Base-by-base conservation (phyloP, 2,329 filamentous ascomycete genomes). In the Endocalyx cinctus region DNA sequence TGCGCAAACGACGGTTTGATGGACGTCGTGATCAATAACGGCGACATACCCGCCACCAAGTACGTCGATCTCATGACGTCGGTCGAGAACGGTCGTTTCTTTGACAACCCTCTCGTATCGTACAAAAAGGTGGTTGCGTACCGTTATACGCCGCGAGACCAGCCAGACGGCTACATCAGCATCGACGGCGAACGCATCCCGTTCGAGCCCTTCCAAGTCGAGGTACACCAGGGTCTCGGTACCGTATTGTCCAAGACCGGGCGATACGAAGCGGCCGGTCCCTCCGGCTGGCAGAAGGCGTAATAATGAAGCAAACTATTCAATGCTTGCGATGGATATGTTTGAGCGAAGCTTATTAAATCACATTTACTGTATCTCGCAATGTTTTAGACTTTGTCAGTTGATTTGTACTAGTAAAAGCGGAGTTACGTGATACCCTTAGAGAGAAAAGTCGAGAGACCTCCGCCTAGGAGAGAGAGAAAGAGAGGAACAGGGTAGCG, bases 81-180 rank as follows among this genome's bases (percentile, higher is more conserved):
- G 0, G 75, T 95, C 11, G 82, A 87, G 43, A 75, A 74, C 7
- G 80, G 82, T 33, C 76, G 74, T 4, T 82, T 94, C 46, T 94
- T 95, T 47, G 85, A 94, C 54, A 79, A 84, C 53, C 73, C 79
- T 0, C 72, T 84, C 25, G 84, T 95, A 10, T 72, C 73, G 18
- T 90, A 96, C 59, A 77, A 81, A 49, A 98, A 98, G 59, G 74
- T 96, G 4, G 73, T 75, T n/a, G 92, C 83, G 0, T 96, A 92
- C 56, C 76, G 92, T 26, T 82, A 98, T 42, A 81, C 82, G 4
- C 92, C 92, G 0, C 79, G 77, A 33, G 64, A 82, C 42, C 72
- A 81, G 49, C 66, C 75, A 25, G 73, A 81, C 42, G 90, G 90
- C 2, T 92, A 85, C 57, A 94, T 98, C 56, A 94, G 87, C 57